phyloP scores from a whole-genome alignment of 306 rosid genomes.

The Prunus padus region DNA sequence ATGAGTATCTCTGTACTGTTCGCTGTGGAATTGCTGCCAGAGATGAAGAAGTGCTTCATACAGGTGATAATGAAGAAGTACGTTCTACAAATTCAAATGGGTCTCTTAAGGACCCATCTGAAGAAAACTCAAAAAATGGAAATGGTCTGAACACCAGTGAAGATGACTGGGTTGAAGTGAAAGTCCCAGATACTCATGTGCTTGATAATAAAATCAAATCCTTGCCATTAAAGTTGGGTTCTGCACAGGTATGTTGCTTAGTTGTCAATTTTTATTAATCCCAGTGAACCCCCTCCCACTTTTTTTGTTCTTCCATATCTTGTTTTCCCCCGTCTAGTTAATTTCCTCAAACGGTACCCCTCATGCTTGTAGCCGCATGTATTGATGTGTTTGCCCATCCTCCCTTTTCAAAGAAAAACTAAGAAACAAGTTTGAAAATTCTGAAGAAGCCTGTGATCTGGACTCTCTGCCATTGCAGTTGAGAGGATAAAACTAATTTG shows the following conservation, averaged over 20 bases:
- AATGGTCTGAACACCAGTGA: conserved; percentile 38
- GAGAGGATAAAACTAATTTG: background rate
- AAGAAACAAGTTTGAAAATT: background rate
- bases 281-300: background rate
- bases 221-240: conserved; percentile 22
- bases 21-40: conserved; percentile 66
- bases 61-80: conserved; percentile 25
- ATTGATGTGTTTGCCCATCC: background rate
- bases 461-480: background rate
- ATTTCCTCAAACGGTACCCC: background rate
- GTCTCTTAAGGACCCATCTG: conserved; percentile 24
- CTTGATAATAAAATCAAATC: conserved; percentile 18
- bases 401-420: background rate
- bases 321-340: background rate
- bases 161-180: conserved; percentile 90
- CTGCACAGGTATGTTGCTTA: conserved; percentile 50
- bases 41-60: conserved; percentile 57
- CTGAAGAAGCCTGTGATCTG: background rate
- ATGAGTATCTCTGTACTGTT: conserved; percentile 75
- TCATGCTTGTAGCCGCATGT: background rate
- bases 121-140: conserved; percentile 32
- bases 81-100: conserved; percentile 32
- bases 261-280: background rate
- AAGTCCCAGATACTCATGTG: conserved; percentile 33
- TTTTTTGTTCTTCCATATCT: background rate